These are phyloP conservation scores for Rhodotorula sp. DNA, from an alignment of 1,284 basidiomycete species.

Conservation along the genomic window DNA sequence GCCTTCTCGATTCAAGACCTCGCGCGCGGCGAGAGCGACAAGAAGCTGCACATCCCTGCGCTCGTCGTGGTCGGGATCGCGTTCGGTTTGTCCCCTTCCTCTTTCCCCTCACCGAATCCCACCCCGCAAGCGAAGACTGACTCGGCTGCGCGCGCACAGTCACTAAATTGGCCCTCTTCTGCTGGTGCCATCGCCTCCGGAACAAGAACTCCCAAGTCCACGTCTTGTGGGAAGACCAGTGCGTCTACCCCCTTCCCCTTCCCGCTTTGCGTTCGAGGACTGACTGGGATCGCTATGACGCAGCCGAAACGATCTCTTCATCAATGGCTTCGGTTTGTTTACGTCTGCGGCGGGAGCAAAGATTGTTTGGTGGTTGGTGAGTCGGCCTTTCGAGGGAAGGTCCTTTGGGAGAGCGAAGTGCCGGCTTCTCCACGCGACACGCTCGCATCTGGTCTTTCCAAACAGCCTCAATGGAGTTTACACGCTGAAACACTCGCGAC, in stretches of 20 bases:
- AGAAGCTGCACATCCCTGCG: slow-evolving; percentile 75
- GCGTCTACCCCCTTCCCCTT: background rate
- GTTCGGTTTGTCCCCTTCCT: slow-evolving; percentile 58
- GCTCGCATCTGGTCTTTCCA: no score
- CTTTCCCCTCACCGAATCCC: background rate
- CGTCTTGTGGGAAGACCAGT: slow-evolving; percentile 91
- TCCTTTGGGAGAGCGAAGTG: background rate
- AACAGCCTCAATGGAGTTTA: no score
- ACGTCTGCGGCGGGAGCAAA: slow-evolving; percentile 87
- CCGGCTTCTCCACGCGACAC: no score
- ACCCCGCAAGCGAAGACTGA: slow-evolving; percentile 19
- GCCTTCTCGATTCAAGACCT: slow-evolving; percentile 40
- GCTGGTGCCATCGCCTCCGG: slow-evolving; percentile 79
- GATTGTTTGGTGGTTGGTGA: slow-evolving; percentile 69
- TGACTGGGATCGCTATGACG: background rate
- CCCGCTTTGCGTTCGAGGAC: no score
- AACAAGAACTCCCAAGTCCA: slow-evolving; percentile 82
- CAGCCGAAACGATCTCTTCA: slow-evolving; percentile 41
- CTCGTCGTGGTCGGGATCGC: slow-evolving; percentile 79
- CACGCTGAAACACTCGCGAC: no score
- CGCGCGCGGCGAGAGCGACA: slow-evolving; percentile 54
- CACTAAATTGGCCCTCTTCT: slow-evolving; percentile 79
- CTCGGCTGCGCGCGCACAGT: slow-evolving; percentile 52
- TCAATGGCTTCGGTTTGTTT: slow-evolving; percentile 66
- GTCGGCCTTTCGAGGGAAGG: background rate